Conservation (phyloP, 2,329 filamentous ascomycete species). For the Aspergillus sp. region DNA sequence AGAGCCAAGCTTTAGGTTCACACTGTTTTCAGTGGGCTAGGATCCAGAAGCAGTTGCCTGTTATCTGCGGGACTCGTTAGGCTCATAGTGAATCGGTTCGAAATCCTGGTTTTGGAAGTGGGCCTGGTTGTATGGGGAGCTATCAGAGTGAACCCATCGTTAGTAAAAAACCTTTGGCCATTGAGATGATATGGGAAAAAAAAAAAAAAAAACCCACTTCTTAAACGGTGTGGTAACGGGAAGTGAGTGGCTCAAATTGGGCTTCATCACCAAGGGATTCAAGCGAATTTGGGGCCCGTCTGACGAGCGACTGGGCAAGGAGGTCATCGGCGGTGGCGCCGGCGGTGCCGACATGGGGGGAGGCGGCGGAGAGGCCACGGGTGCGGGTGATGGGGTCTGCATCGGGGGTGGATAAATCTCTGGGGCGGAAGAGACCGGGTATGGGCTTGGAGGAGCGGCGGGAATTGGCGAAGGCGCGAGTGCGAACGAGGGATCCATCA, state of each 20-base stretch:
- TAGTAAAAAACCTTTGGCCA: background rate
- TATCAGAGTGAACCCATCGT: conserved; percentile 16
- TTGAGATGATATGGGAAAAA: background rate
- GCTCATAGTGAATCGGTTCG: conserved; percentile 46
- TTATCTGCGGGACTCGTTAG: conserved; percentile 38
- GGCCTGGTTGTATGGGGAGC: conserved; percentile 46
- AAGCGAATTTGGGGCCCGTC: conserved; percentile 43
- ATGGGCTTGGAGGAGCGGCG: conserved; percentile 29
- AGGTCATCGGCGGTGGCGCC: conserved; percentile 32
- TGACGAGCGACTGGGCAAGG: conserved; percentile 32
- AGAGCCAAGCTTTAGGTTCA: background rate
- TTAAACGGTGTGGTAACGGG: conserved; percentile 43
- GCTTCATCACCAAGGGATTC: conserved; percentile 43
- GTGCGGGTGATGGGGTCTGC: conserved; percentile 25
- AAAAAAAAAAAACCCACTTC: conserved; percentile 31
- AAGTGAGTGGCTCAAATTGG: conserved; percentile 39
- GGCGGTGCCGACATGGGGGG: conserved; percentile 25
- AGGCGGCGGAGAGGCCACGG: conserved; percentile 28
- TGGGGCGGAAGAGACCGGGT: conserved; percentile 32
- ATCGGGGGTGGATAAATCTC: conserved; percentile 36
- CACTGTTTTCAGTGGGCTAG: background rate
- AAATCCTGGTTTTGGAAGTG: conserved; percentile 49
- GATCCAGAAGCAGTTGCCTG: background rate
- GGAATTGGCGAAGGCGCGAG: conserved; percentile 30
- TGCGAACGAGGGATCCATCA: conserved; percentile 37